A percentile compares a stretch with the other conserved stretches of the same genome.
phyloP scores from a whole-genome alignment of 176 grass and related monocot species.

The Aegilops longissima region DNA sequence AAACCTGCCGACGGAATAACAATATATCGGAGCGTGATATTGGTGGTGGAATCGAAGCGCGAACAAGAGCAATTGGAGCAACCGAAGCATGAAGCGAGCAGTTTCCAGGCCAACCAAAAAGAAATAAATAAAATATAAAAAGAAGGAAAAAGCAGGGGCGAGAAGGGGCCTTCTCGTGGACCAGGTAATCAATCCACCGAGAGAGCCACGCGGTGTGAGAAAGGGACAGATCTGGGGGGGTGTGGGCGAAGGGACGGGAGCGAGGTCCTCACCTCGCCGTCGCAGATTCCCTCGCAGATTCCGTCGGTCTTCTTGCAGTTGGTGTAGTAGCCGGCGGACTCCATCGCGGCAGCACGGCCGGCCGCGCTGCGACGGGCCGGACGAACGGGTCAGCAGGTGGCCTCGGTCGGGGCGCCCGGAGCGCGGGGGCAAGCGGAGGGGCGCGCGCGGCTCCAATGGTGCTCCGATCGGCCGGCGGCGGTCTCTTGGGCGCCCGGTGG shows the following conservation, averaged over 20 bases:
- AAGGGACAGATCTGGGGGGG: constrained; percentile 32
- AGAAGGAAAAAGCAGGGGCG: background rate
- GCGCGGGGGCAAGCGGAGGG: background rate
- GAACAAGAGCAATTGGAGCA: background rate
- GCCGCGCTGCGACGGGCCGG: background rate
- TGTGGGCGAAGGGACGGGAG: background rate
- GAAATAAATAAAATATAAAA: background rate
- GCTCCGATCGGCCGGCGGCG: constrained; percentile 12
- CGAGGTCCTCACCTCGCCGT: constrained; percentile 53
- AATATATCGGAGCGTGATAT: background rate
- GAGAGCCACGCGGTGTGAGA: constrained; percentile 4
- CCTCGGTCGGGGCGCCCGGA: background rate
- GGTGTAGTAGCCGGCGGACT: constrained; percentile 63
- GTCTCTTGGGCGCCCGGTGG: background rate
- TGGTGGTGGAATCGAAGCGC: background rate
- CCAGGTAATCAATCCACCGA: constrained; percentile 8
- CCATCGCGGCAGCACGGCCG: constrained; percentile 8
- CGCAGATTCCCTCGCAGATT: constrained; percentile 76
- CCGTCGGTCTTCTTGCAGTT: constrained; percentile 86
- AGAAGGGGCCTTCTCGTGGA: background rate
- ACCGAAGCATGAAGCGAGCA: background rate
- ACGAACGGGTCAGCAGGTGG: background rate
- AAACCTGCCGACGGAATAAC: background rate
- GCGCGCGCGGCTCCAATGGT: constrained; percentile 9
- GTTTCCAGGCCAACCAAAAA: background rate